Evolutionary conservation across 331 rosid species (phyloP).

Genomic region (Dryas integrifolia): DNA sequence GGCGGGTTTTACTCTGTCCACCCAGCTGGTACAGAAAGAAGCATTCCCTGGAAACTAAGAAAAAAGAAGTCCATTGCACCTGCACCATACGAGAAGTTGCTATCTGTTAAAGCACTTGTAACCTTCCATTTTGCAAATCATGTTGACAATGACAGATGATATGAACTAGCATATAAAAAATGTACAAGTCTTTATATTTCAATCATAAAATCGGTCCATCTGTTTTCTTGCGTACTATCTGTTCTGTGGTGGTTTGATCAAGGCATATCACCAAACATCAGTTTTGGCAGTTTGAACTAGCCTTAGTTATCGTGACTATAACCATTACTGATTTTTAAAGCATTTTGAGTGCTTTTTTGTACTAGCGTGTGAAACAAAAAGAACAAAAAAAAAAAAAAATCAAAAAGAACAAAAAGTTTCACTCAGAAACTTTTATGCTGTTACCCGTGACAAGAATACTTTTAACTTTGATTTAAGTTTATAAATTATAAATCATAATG

Average conservation of each 20-base stretch:
- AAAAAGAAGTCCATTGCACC: background rate
- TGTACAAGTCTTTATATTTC: background rate
- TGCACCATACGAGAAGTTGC: background rate
- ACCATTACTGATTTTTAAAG: too few species aligned
- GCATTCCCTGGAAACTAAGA: too few species aligned
- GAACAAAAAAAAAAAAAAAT: too few species aligned
- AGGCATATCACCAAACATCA: too few species aligned
- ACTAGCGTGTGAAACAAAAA: too few species aligned
- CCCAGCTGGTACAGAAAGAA: background rate
- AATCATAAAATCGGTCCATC: background rate
- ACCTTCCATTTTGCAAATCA: background rate
- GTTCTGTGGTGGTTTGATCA: background rate
- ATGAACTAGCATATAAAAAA: background rate
- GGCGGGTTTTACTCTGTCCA: background rate
- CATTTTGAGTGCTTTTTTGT: too few species aligned
- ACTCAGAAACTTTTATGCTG: too few species aligned
- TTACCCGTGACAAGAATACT: too few species aligned
- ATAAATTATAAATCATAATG: background rate
- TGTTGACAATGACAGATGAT: background rate
- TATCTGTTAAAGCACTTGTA: background rate
- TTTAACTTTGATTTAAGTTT: too few species aligned
- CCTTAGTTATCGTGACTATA: too few species aligned
- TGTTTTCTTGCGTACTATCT: background rate
- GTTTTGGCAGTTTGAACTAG: too few species aligned
- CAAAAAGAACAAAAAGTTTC: too few species aligned